Conservation (phyloP, 1,284 basidiomycete species). For the Ustilago hordei region DNA sequence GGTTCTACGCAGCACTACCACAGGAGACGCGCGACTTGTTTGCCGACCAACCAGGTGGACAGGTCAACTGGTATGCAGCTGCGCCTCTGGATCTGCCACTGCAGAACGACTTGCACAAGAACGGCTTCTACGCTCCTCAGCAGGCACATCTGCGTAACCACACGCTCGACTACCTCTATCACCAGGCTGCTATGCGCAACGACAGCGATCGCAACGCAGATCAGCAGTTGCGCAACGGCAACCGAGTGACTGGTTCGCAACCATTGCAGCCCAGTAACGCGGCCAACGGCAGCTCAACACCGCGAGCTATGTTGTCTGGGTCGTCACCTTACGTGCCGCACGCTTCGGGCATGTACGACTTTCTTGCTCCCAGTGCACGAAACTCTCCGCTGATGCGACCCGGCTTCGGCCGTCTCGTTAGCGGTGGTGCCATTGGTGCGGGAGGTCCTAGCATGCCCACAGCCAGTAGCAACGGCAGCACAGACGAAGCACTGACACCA, state of each 20-base stretch:
- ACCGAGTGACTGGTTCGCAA: constrained; percentile 14
- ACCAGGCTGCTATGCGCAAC: constrained; percentile 28
- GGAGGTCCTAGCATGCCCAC: constrained; percentile 18
- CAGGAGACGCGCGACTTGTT: constrained; percentile 53
- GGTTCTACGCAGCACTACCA: constrained; percentile 51
- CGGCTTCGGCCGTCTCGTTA: constrained; percentile 10
- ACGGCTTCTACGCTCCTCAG: constrained; percentile 46
- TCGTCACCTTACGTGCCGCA: constrained; percentile 48
- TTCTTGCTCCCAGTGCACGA: constrained; percentile 46
- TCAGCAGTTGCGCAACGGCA: constrained; percentile 21
- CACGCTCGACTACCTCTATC: constrained; percentile 54
- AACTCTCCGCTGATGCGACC: constrained; percentile 45
- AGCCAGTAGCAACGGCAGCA: constrained; percentile 50
- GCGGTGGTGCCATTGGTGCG: constrained; percentile 7
- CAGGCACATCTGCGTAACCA: constrained; percentile 43
- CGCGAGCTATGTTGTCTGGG: constrained; percentile 27
- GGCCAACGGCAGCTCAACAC: constrained; percentile 44
- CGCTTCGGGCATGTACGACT: constrained; percentile 50
- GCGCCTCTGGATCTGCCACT: constrained; percentile 53
- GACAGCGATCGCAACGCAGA: constrained; percentile 16
- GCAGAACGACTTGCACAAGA: constrained; percentile 50
- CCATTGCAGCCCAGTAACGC: constrained; percentile 40
- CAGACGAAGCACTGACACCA: constrained; percentile 48
- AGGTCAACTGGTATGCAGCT: constrained; percentile 61
- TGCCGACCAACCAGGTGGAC: constrained; percentile 49